Percentiles rank a stretch among this genome's conserved stretches.
These are phyloP conservation scores for Hypericum androsaemum DNA, from an alignment of 345 rosid genomes.

Conservation along the genomic window DNA sequence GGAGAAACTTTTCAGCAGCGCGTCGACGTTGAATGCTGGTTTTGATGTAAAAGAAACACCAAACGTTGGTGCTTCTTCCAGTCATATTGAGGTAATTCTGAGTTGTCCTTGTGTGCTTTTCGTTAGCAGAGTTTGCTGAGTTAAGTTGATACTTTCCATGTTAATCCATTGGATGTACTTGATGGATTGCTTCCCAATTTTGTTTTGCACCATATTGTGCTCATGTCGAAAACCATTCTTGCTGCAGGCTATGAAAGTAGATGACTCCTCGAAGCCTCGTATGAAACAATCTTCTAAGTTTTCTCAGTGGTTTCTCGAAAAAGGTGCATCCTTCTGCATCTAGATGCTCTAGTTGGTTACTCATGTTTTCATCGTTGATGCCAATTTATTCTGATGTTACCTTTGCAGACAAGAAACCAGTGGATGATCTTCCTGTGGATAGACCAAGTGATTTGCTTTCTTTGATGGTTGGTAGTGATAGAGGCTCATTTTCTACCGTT, in stretches of 20 bases:
- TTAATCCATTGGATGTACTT: too few species aligned
- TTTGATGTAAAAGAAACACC: constrained; percentile 18
- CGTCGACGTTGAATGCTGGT: constrained; percentile 36
- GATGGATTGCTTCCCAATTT: too few species aligned
- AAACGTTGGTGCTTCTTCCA: constrained; percentile 36
- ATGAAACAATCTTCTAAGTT: constrained; percentile 66
- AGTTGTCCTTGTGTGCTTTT: background rate
- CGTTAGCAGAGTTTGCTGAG: background rate
- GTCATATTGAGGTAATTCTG: constrained; percentile 34
- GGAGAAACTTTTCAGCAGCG: constrained; percentile 63
- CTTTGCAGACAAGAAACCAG: constrained; percentile 60
- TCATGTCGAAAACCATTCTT: too few species aligned
- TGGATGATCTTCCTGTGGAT: constrained; percentile 30
- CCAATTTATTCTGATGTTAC: constrained; percentile 8
- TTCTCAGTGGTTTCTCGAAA: constrained; percentile 79
- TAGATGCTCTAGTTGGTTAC: background rate
- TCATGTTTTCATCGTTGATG: background rate
- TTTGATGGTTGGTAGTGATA: constrained; percentile 65
- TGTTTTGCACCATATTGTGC: too few species aligned
- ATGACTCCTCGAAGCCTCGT: constrained; percentile 34
- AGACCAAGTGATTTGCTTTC: constrained; percentile 58
- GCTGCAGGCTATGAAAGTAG: constrained; percentile 41
- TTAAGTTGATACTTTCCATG: too few species aligned
- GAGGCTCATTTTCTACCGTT: constrained; percentile 30
- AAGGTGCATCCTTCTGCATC: constrained; percentile 35